Evolutionary conservation across 768 basidiomycete species (phyloP).

Genomic region (Lactarius tabidus): DNA sequence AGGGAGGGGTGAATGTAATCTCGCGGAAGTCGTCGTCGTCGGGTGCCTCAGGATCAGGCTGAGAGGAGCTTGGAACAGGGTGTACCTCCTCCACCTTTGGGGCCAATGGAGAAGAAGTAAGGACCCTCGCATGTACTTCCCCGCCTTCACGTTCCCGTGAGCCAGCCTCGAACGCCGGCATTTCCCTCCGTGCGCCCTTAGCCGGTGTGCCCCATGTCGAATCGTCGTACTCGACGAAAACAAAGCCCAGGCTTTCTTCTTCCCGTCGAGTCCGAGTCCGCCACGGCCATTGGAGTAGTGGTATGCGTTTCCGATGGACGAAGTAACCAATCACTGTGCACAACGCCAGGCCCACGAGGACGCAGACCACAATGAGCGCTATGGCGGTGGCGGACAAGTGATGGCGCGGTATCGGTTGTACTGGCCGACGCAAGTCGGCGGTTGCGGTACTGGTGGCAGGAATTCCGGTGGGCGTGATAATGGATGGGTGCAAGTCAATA

Average conservation of each 20-base stretch:
- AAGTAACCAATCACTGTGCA: not conserved
- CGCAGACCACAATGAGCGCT: slow-evolving; percentile 12
- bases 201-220: slow-evolving; percentile 11
- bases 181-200: slow-evolving; percentile 1
- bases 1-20: not conserved
- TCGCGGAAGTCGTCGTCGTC: not conserved
- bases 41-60: not conserved
- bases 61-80: not conserved
- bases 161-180: slow-evolving; percentile 4
- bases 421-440: not conserved
- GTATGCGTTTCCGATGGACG: slow-evolving; percentile 1
- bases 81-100: not conserved
- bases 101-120: not conserved
- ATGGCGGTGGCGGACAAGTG: slow-evolving; percentile 2
- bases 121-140: not conserved
- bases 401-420: not conserved
- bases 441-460: not conserved
- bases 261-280: not conserved
- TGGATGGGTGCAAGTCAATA: not conserved
- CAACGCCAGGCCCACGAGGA: slow-evolving; percentile 8
- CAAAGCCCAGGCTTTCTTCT: slow-evolving; percentile 16
- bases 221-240: slow-evolving; percentile 20
- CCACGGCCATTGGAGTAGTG: not conserved
- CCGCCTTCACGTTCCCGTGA: not conserved
- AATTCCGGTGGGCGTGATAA: not conserved